Conservation (phyloP, 169 alveolate species). For the Plasmodium adleri region DNA sequence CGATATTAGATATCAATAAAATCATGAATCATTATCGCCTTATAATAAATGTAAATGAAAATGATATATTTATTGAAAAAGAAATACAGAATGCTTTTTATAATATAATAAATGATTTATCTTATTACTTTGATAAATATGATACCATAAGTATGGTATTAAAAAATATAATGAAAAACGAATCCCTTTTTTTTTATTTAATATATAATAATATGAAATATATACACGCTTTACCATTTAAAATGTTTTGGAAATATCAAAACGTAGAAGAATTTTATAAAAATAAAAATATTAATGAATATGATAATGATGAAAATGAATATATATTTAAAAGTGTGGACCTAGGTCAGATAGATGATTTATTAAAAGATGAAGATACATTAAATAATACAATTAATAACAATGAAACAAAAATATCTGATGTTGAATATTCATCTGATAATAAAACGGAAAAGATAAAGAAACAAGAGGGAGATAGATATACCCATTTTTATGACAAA, state of each 20-base stretch:
- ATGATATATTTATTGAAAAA: constrained; percentile 61
- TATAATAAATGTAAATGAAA: constrained; percentile 69
- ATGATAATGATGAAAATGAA: constrained; percentile 56
- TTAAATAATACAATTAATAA: not conserved
- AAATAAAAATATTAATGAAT: not conserved
- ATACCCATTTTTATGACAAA: too few species aligned
- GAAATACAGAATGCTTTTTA: constrained; percentile 24
- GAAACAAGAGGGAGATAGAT: too few species aligned
- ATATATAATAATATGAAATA: constrained; percentile 39
- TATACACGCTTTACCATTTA: constrained; percentile 55
- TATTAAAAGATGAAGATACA: constrained; percentile 46
- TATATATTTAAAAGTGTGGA: constrained; percentile 52
- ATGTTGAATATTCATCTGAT: not conserved
- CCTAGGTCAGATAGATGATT: constrained; percentile 21
- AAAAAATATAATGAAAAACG: constrained; percentile 38
- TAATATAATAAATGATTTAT: constrained; percentile 32
- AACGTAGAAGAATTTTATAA: constrained; percentile 17
- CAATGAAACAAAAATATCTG: constrained; percentile 1
- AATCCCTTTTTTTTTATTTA: constrained; percentile 52
- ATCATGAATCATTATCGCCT: constrained; percentile 20
- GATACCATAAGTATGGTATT: constrained; percentile 4
- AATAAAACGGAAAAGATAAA: not conserved
- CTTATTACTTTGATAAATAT: constrained; percentile 22
- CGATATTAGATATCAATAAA: constrained; percentile 24
- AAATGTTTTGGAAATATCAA: constrained; percentile 66